Evolutionary conservation across 805 yeast genomes (phyloP).

Genomic region (Wickerhamiella parazyma): DNA sequence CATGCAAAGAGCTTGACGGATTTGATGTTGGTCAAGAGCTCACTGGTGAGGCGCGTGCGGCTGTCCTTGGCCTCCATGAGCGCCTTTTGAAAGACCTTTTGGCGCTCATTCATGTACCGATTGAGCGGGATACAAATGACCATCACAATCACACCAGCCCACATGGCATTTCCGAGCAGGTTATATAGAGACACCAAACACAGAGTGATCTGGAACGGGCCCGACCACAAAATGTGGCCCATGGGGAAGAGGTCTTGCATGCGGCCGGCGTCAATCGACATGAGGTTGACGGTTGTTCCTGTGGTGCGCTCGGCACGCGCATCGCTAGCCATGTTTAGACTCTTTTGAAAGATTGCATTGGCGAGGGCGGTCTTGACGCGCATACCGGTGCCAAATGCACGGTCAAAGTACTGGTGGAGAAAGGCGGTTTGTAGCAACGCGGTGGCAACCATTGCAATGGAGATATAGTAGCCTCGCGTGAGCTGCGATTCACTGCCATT

Average conservation of each 20-base stretch:
- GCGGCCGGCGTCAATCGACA: slow-evolving; percentile 89
- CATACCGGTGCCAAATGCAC: slow-evolving; percentile 43
- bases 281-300: slow-evolving; percentile 86
- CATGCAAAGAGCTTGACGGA: slow-evolving; percentile 89
- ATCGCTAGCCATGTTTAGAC: slow-evolving; percentile 52
- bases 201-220: slow-evolving; percentile 73
- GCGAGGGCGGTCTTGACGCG: slow-evolving; percentile 46
- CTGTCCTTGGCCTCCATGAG: slow-evolving; percentile 87
- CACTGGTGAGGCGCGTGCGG: slow-evolving; percentile 76
- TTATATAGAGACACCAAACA: slow-evolving; percentile 63
- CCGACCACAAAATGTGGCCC: slow-evolving; percentile 77
- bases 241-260: slow-evolving; percentile 70
- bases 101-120: slow-evolving; percentile 45
- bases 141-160: slow-evolving; percentile 79
- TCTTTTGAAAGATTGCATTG: slow-evolving; percentile 56
- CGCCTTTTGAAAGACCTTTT: slow-evolving; percentile 53
- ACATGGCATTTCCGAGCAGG: slow-evolving; percentile 76
- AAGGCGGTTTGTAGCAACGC: slow-evolving; percentile 48
- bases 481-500: slow-evolving; percentile 22
- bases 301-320: slow-evolving; percentile 55
- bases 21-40: slow-evolving; percentile 76
- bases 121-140: slow-evolving; percentile 68
- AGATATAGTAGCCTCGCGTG: slow-evolving; percentile 48
- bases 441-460: slow-evolving; percentile 47
- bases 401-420: slow-evolving; percentile 51